Percentiles rank a stretch among this genome's conserved stretches.
These are phyloP conservation scores for Neurospora sp. DNA, from an alignment of 495 filamentous ascomycete genomes.

Conservation along the genomic window DNA sequence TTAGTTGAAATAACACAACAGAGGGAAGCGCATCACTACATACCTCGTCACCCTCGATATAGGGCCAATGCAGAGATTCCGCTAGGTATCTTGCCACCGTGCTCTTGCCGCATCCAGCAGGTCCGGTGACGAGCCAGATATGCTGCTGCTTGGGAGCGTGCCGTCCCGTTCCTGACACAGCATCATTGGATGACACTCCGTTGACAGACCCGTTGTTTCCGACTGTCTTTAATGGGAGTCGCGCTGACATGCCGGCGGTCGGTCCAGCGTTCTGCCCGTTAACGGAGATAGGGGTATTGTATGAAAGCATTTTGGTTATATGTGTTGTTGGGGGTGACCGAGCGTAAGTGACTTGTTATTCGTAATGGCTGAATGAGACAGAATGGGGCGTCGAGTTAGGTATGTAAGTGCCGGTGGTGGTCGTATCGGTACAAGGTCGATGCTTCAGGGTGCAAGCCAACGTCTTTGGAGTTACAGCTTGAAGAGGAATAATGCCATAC, in stretches of 20 bases:
- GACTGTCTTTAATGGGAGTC: constrained; percentile 18
- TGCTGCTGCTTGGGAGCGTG: constrained; percentile 47
- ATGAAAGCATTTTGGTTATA: constrained; percentile 29
- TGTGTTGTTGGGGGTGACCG: background rate
- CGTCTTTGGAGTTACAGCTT: background rate
- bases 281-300: constrained; percentile 28
- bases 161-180: constrained; percentile 15
- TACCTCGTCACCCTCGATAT: constrained; percentile 95
- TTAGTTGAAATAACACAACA: background rate
- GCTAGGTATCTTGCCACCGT: constrained; percentile 78
- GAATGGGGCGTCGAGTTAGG: background rate
- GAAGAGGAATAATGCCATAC: background rate
- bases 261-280: constrained; percentile 25
- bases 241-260: constrained; percentile 20
- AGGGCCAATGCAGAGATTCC: constrained; percentile 59
- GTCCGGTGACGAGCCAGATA: constrained; percentile 97
- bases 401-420: background rate
- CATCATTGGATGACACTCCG: constrained; percentile 17
- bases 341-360: background rate
- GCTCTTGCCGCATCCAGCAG: constrained; percentile 92
- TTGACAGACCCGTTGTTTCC: constrained; percentile 15
- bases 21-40: constrained; percentile 23
- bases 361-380: background rate
- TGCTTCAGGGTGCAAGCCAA: background rate
- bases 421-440: background rate